Percentiles rank a stretch among this genome's conserved stretches.
Conservation (phyloP, 257 asterid genomes). For the Catharanthus roseus region DNA sequence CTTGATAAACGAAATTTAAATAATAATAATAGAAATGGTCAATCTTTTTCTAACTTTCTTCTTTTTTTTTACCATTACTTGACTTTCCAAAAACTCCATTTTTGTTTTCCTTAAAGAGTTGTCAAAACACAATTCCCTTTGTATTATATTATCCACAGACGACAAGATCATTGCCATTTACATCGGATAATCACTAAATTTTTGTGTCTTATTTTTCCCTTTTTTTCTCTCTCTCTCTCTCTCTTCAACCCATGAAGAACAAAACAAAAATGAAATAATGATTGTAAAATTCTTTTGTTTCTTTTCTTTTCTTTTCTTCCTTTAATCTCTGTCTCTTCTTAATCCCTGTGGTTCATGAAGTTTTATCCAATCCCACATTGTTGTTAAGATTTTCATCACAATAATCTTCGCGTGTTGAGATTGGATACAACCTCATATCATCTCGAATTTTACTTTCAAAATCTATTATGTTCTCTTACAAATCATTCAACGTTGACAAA, state of each 20-base stretch:
- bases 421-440: too few species aligned
- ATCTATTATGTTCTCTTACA: too few species aligned
- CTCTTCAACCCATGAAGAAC: neutral
- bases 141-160: conserved; percentile 26
- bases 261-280: neutral
- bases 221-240: neutral
- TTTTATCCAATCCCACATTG: neutral
- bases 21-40: neutral
- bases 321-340: neutral
- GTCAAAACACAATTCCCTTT: neutral
- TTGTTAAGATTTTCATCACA: neutral
- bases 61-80: neutral
- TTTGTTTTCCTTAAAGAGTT: neutral
- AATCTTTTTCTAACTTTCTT: neutral
- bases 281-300: too few species aligned
- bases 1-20: too few species aligned
- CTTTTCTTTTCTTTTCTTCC: neutral
- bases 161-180: conserved; percentile 25
- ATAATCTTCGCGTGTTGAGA: too few species aligned
- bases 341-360: neutral
- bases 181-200: conserved; percentile 36
- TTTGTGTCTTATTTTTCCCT: neutral
- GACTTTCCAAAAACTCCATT: neutral
- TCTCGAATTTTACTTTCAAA: too few species aligned
- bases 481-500: too few species aligned